These are phyloP conservation scores for Pseudocercospora vitis DNA, from an alignment of 2,329 filamentous ascomycete species.

Conservation along the genomic window DNA sequence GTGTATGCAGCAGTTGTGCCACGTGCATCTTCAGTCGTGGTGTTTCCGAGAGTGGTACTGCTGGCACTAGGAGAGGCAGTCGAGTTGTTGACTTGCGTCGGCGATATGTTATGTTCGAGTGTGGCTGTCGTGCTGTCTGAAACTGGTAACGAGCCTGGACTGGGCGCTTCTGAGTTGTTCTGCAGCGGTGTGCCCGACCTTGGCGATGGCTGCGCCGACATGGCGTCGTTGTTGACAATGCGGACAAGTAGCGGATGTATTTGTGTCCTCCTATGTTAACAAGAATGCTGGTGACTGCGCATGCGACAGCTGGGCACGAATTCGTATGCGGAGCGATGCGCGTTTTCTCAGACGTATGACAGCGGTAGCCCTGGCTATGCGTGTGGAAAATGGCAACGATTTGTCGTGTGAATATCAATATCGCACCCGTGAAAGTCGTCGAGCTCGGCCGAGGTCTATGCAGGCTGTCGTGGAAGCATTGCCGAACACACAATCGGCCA, in stretches of 20 bases:
- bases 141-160: slow-evolving; percentile 18
- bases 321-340: neutral
- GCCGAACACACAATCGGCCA: neutral
- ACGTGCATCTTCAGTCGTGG: neutral
- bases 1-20: slow-evolving; percentile 27
- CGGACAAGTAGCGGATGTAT: neutral
- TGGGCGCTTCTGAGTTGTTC: slow-evolving; percentile 16
- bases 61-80: slow-evolving; percentile 8
- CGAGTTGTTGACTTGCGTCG: slow-evolving; percentile 19
- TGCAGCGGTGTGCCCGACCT: slow-evolving; percentile 24
- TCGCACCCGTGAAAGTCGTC: neutral
- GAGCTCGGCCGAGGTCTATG: neutral
- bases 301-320: neutral
- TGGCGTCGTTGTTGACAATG: slow-evolving; percentile 7
- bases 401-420: neutral
- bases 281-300: neutral
- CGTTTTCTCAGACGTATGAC: neutral
- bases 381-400: neutral
- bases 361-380: neutral
- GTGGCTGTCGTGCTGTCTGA: slow-evolving; percentile 19
- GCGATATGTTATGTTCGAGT: slow-evolving; percentile 31
- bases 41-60: neutral
- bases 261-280: neutral
- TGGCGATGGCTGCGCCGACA: slow-evolving; percentile 24
- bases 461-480: neutral